Evolutionary conservation across 257 asterid genomes (phyloP).

Genomic region (Nicotiana sylvestris): DNA sequence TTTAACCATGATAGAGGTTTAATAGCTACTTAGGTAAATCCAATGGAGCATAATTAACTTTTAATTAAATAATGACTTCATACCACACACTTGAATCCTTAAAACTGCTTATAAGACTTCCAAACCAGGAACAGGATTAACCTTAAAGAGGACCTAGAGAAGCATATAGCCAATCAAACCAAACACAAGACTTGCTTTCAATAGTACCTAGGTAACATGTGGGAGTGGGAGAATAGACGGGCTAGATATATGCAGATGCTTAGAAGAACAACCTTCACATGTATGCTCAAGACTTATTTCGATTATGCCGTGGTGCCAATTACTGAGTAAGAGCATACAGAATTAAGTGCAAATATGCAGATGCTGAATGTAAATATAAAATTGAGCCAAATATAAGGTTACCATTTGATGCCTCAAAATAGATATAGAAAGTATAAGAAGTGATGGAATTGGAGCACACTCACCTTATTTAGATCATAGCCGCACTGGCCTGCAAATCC

Average conservation of each 20-base stretch:
- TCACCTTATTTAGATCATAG: conserved; percentile 60
- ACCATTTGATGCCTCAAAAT: neutral
- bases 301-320: neutral
- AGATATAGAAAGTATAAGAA: neutral
- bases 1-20: neutral
- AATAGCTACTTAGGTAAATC: neutral
- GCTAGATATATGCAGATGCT: neutral
- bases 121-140: neutral
- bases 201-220: neutral
- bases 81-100: neutral
- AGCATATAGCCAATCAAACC: neutral
- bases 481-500: conserved; percentile 82
- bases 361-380: conserved; percentile 3
- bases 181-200: neutral
- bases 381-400: neutral
- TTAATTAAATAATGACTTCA: neutral
- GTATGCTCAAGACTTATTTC: neutral
- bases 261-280: neutral
- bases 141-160: conserved; percentile 1
- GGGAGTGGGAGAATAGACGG: neutral
- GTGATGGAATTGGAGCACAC: conserved; percentile 12
- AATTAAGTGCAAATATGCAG: neutral
- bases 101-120: neutral
- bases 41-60: neutral
- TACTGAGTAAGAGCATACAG: neutral